A percentile compares a stretch with the other conserved stretches of the same genome.
Conservation (phyloP, 345 rosid genomes). For the Euphorbia pulcherrima region DNA sequence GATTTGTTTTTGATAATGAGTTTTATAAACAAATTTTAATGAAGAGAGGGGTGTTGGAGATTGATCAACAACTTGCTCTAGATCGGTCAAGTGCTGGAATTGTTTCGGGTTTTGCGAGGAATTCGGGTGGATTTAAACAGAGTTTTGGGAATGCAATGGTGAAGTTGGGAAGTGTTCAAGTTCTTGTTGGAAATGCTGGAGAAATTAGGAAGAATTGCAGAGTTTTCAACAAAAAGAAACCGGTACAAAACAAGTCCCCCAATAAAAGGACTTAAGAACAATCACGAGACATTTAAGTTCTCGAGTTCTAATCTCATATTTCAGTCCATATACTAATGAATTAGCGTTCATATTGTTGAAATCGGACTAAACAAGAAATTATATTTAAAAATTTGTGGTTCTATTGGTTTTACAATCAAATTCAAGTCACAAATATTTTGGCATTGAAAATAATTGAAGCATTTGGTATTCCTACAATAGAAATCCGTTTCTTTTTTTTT, state of each 20-base stretch:
- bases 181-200: constrained; percentile 54
- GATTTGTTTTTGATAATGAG: constrained; percentile 45
- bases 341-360: too few species aligned
- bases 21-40: constrained; percentile 37
- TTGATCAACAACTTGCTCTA: constrained; percentile 57
- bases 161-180: constrained; percentile 47
- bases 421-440: too few species aligned
- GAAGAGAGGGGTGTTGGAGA: constrained; percentile 51
- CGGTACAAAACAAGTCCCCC: not conserved
- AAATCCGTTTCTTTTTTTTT: too few species aligned
- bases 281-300: too few species aligned
- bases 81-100: constrained; percentile 38
- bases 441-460: too few species aligned
- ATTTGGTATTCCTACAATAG: too few species aligned
- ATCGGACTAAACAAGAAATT: too few species aligned
- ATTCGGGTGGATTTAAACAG: constrained; percentile 26
- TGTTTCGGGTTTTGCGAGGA: constrained; percentile 43
- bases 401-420: too few species aligned
- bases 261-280: too few species aligned
- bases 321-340: too few species aligned
- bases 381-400: too few species aligned
- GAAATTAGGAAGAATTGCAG: constrained; percentile 61
- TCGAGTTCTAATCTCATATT: too few species aligned
- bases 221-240: constrained; percentile 28
- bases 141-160: constrained; percentile 58